Base-by-base conservation (phyloP, 2,329 filamentous ascomycete genomes). In the Ambrosiella xylebori region DNA sequence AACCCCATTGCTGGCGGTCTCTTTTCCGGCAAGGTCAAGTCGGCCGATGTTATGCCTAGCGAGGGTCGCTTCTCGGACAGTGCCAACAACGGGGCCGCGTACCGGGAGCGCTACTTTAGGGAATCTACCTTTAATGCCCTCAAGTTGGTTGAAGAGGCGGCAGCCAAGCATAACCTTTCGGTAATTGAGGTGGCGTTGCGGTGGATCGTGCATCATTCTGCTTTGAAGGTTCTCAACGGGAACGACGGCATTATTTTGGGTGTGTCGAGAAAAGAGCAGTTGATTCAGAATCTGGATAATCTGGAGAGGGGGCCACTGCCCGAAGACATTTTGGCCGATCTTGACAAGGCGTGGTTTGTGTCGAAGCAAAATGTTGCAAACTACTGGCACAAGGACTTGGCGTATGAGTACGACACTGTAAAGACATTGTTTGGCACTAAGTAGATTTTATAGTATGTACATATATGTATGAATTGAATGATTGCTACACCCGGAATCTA, bases 1-100 rank as follows among this genome's bases (percentile, higher is more conserved):
- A 94, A 93, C 68, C 88, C 87, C 0, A 74, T 91, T 57, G 86
- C 86, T 1, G 88, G 87, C 17, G 88, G 88, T 1, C 71, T 94
- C 11, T 85, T 94, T 68, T 84, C 81, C 8, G 88, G 87, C 62
- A 90, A 89, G 71, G 82, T 87, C 73, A 86, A 85, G 71, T 78
- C 79, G 56, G 71, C 71, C 54, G 83, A 88, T 63, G 68, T 74
- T 45, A 69, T 74, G 19, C 86, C 85, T 0, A 69, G 71, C 0
- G 79, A 83, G 59, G 87, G 88, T 11, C 79, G 87, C 40, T 94
- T 84, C 72, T 84, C 81, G 62, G 74, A 84, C 63, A 66, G 65
- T 41, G 78, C 80, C 12, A 69, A 68, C 11, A 68, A 68, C 44
- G 84, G 84, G 5, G 61, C 63, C 35, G 72, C 73, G 63, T 88